These are phyloP conservation scores for Parathielavia appendiculata DNA, from an alignment of 495 filamentous ascomycete species.

Conservation along the genomic window DNA sequence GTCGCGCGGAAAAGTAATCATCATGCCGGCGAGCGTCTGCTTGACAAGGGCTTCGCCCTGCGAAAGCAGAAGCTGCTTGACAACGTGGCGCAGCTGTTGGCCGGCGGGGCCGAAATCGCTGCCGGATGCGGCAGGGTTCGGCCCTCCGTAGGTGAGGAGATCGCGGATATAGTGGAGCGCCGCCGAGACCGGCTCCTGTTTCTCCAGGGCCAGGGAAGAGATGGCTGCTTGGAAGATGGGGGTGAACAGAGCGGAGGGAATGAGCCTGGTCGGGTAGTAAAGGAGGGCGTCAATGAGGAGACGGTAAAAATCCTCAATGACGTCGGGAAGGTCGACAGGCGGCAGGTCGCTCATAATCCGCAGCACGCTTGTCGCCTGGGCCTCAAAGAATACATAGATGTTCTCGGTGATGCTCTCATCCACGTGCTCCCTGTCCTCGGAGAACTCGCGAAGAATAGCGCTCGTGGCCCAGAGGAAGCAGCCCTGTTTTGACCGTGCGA, in stretches of 20 bases:
- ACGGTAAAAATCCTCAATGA: slow-evolving; percentile 98
- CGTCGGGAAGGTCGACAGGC: slow-evolving; percentile 85
- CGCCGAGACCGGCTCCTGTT: slow-evolving; percentile 83
- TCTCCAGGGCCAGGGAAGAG: slow-evolving; percentile 77
- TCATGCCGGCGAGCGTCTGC: slow-evolving; percentile 89
- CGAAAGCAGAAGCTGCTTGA: slow-evolving; percentile 62
- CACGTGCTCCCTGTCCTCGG: slow-evolving; percentile 79
- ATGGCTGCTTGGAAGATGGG: slow-evolving; percentile 83
- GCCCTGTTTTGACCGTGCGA: slow-evolving; percentile 79
- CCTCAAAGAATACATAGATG: slow-evolving; percentile 91
- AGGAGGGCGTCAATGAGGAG: slow-evolving; percentile 83
- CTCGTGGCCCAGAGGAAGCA: slow-evolving; percentile 98
- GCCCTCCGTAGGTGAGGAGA: slow-evolving; percentile 79
- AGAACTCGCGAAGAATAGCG: slow-evolving; percentile 91
- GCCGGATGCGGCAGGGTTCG: slow-evolving; percentile 68
- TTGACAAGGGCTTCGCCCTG: slow-evolving; percentile 78
- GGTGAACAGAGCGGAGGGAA: slow-evolving; percentile 68
- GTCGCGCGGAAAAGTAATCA: slow-evolving; percentile 94
- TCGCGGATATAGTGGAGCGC: slow-evolving; percentile 92
- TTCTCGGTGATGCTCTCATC: slow-evolving; percentile 74
- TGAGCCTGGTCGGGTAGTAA: slow-evolving; percentile 79
- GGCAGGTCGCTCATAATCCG: slow-evolving; percentile 80
- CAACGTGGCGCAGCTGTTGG: slow-evolving; percentile 60
- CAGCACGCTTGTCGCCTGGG: slow-evolving; percentile 81
- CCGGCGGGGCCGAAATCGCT: slow-evolving; percentile 46